Conservation (phyloP, 768 basidiomycete genomes). For the Termitomyces sp. region DNA sequence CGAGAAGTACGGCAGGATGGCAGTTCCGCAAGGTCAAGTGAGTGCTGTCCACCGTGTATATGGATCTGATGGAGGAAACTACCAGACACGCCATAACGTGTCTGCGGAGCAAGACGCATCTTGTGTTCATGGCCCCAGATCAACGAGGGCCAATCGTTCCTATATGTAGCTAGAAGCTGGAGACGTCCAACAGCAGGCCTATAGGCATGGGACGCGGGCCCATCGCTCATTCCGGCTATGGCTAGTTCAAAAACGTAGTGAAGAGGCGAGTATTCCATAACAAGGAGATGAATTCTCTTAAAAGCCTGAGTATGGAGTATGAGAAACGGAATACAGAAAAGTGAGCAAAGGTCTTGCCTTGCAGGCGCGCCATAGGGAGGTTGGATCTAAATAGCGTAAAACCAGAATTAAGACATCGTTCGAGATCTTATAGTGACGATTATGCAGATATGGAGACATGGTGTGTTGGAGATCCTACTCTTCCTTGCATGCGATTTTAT, state of each 20-base stretch:
- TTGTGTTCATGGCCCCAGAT: constrained; percentile 44
- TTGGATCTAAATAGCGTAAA: constrained; percentile 44
- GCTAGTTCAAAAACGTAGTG: constrained; percentile 47
- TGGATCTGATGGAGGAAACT: constrained; percentile 41
- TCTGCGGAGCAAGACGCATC: constrained; percentile 31
- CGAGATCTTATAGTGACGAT: constrained; percentile 43
- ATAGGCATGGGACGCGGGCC: constrained; percentile 32
- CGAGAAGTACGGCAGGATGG: constrained; percentile 42
- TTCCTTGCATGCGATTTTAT: constrained; percentile 40
- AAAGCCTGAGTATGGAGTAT: constrained; percentile 32
- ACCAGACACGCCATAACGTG: constrained; percentile 36
- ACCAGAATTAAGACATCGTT: constrained; percentile 48
- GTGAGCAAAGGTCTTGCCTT: constrained; percentile 27
- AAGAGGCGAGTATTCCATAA: constrained; percentile 42
- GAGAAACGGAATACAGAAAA: background rate
- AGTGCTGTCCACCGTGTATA: constrained; percentile 32
- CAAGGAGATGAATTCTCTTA: constrained; percentile 36
- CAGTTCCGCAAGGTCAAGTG: constrained; percentile 41
- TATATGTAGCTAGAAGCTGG: constrained; percentile 39
- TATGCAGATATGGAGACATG: constrained; percentile 41
- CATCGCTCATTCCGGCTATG: constrained; percentile 45
- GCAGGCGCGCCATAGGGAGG: constrained; percentile 40
- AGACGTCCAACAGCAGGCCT: constrained; percentile 36
- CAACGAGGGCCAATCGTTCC: constrained; percentile 43
- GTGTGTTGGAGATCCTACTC: constrained; percentile 26